A percentile compares a stretch with the other conserved stretches of the same genome.
Conservation (phyloP, 495 filamentous ascomycete genomes). For the Hypoxylon fragiforme region DNA sequence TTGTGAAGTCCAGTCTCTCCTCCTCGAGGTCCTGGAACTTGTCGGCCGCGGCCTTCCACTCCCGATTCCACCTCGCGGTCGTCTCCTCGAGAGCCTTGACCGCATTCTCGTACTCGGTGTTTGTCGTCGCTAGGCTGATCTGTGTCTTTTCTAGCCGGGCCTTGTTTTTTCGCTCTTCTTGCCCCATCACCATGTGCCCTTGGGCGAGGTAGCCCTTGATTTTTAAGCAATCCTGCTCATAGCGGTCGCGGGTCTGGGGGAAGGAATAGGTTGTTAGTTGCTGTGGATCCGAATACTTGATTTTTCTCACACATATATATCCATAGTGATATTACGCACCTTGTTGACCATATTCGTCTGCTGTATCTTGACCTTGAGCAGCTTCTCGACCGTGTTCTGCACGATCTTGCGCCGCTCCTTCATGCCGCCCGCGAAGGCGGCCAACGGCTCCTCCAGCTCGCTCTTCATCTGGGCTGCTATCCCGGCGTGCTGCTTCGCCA, state of each 20-base stretch:
- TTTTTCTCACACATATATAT: no score
- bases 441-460: conserved; percentile 93
- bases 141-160: conserved; percentile 98
- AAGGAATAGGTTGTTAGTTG: conserved; percentile 32
- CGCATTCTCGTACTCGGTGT: conserved; percentile 89
- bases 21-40: conserved; percentile 99
- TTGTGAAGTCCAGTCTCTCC: conserved; percentile 93
- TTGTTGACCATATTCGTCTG: conserved; percentile 93
- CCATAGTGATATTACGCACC: conserved; percentile 47
- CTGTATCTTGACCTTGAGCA: conserved; percentile 88
- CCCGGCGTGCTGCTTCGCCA: conserved; percentile 87
- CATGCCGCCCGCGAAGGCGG: conserved; percentile 87
- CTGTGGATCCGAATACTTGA: neutral
- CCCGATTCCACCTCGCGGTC: conserved; percentile 92
- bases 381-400: conserved; percentile 86
- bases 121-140: conserved; percentile 86
- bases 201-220: conserved; percentile 99
- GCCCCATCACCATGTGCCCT: conserved; percentile 99
- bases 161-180: conserved; percentile 99
- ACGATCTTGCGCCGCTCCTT: conserved; percentile 97
- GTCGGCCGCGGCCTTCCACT: conserved; percentile 98
- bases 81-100: conserved; percentile 95
- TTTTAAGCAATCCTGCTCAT: conserved; percentile 95
- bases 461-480: conserved; percentile 94
- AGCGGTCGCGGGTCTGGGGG: conserved; percentile 79